A percentile compares a stretch with the other conserved stretches of the same genome.
These are phyloP conservation scores for Mayamaea pseudoterrestris DNA, from an alignment of 108 stramenopile genomes.

Conservation along the genomic window DNA sequence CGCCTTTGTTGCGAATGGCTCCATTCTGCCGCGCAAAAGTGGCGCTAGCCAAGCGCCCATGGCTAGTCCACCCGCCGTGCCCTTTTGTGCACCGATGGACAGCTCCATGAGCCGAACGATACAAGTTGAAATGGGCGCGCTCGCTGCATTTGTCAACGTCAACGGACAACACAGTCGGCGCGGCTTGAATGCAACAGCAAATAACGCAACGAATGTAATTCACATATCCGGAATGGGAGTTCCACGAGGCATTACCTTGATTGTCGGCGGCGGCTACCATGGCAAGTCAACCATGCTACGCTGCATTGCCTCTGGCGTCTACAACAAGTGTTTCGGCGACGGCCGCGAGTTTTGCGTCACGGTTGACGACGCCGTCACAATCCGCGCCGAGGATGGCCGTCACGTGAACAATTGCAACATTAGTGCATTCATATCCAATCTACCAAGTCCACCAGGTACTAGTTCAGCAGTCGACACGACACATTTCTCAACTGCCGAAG, in stretches of 20 bases:
- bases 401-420: conserved; percentile 81
- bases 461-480: conserved; percentile 31
- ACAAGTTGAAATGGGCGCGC: not conserved
- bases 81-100: conserved; percentile 45
- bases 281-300: conserved; percentile 90
- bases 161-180: too few relatives aligned
- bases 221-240: conserved; percentile 70
- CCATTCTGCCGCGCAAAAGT: conserved; percentile 69
- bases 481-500: conserved; percentile 74
- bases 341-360: conserved; percentile 83
- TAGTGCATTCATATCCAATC: conserved; percentile 83
- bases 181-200: not conserved
- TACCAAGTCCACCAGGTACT: conserved; percentile 41
- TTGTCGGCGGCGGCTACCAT: conserved; percentile 94
- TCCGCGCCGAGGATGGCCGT: conserved; percentile 92
- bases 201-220: not conserved
- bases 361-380: conserved; percentile 58
- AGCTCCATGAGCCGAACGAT: conserved; percentile 14
- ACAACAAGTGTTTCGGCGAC: conserved; percentile 85
- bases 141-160: not conserved
- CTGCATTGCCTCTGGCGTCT: conserved; percentile 71
- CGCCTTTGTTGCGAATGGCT: conserved; percentile 69
- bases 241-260: conserved; percentile 78
- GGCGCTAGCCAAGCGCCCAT: conserved; percentile 65
- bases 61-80: conserved; percentile 59